Percentiles rank a stretch among this genome's conserved stretches.
phyloP scores from a whole-genome alignment of 2,329 filamentous ascomycete species.

The Colletotrichum chlorophyti region DNA sequence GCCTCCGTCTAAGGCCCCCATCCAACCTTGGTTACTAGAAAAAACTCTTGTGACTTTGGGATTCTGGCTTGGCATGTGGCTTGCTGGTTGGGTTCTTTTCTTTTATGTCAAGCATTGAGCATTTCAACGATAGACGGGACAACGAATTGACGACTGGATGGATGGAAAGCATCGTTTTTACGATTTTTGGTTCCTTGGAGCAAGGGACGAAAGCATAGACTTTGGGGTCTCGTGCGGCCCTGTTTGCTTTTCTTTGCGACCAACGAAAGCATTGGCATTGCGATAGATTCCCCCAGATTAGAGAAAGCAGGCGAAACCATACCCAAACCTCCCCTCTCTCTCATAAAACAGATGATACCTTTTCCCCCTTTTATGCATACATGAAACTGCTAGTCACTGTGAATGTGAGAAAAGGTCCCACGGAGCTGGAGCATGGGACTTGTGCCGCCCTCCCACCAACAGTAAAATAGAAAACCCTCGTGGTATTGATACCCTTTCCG shows the following conservation, averaged over 20 bases:
- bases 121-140: conserved; percentile 3
- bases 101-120: neutral
- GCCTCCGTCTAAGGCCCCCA: neutral
- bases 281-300: conserved; percentile 11
- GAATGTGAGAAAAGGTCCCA: too few species aligned
- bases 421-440: too few species aligned
- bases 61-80: neutral
- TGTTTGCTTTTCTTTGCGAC: neutral
- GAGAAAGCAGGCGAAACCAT: conserved; percentile 4
- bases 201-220: neutral
- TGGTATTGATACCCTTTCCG: conserved; percentile 4
- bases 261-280: conserved; percentile 18
- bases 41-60: too few species aligned
- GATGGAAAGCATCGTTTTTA: neutral
- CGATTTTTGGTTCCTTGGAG: too few species aligned
- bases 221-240: too few species aligned
- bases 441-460: too few species aligned
- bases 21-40: neutral
- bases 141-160: neutral
- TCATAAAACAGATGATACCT: conserved; percentile 3
- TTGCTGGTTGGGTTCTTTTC: too few species aligned
- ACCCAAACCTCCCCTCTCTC: too few species aligned
- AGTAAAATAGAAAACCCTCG: neutral
- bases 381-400: neutral
- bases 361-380: neutral